Base-by-base conservation (phyloP, 345 rosid species). In the Dovyalis caffra region DNA sequence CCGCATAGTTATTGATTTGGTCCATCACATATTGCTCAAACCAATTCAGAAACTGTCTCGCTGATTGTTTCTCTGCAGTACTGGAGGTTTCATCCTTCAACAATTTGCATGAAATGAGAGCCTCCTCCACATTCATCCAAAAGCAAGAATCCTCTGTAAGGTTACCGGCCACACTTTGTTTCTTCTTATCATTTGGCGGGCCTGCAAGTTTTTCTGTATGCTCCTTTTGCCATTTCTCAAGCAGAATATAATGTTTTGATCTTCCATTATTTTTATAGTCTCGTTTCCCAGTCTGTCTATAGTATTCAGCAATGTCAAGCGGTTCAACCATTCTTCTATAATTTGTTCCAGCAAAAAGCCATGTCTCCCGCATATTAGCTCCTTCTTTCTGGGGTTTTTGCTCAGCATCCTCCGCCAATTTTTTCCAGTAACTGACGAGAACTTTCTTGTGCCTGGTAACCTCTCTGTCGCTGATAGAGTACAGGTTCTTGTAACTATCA, bases 51-150 rank as follows among this genome's bases (percentile, higher is more conserved):
- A 66, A 35, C 45, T n/a, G 32, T 2, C 31, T 64, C 47, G 57
- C 35, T 15, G 3, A 64, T 34, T 64, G 70, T 60, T 38, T 75
- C 66, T 68, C 81, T 11, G 4, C 25, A 6, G 25, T 23, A 66
- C 72, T 70, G 11, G 28, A 63, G 26, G 69, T 81, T 43, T 32
- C 70, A 45, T 43, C 49, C 10, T 35, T 74, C 61, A 81, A 53
- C 57, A 12, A 8, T 12, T 80, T 64, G 72, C 86, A 76, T 0
- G 66, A 70, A 9, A 79, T 70, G 45, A 87, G 9, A 15, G 93
- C 90, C 74, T 92, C 95, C 79, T 94, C 96, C 14, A 94, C 98
- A 5, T 80, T 71, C 23, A 89, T 88, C 98, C 98, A 94, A 25
- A 94, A 94, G 69, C 94, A 90, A 26, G 98, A 92, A 85, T 92